Conservation (phyloP, 345 rosid species). For the Eucalyptus tenuipes region DNA sequence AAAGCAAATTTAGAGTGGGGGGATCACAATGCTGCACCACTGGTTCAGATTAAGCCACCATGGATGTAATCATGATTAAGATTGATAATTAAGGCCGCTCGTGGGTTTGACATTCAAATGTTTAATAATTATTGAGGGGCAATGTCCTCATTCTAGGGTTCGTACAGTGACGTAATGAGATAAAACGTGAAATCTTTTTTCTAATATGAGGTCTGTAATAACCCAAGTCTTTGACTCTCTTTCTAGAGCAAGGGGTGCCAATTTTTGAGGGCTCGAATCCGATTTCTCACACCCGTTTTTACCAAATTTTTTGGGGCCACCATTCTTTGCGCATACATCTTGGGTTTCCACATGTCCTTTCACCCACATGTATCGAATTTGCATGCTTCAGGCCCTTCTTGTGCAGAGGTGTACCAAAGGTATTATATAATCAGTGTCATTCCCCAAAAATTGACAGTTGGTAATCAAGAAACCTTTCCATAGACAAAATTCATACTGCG, state of each 20-base stretch:
- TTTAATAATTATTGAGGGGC: background rate
- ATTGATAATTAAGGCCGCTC: background rate
- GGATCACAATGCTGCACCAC: background rate
- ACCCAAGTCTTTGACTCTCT: background rate
- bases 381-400: background rate
- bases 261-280: background rate
- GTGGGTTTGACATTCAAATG: background rate
- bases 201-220: background rate
- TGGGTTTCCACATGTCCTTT: background rate
- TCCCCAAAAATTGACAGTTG: background rate
- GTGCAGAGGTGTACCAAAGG: background rate
- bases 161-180: background rate
- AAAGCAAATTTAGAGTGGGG: background rate
- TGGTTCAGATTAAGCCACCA: background rate
- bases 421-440: background rate
- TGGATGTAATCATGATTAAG: background rate
- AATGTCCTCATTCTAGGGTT: background rate
- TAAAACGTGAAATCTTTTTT: background rate
- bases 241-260: background rate
- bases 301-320: background rate
- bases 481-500: background rate
- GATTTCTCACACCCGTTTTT: background rate
- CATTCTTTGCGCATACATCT: background rate
- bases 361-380: background rate
- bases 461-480: background rate